Evolutionary conservation across 1,139 yeast genomes (phyloP), one percentile per base, ranked within the genome.

Genomic region (Torulaspora pretoriensis): DNA sequence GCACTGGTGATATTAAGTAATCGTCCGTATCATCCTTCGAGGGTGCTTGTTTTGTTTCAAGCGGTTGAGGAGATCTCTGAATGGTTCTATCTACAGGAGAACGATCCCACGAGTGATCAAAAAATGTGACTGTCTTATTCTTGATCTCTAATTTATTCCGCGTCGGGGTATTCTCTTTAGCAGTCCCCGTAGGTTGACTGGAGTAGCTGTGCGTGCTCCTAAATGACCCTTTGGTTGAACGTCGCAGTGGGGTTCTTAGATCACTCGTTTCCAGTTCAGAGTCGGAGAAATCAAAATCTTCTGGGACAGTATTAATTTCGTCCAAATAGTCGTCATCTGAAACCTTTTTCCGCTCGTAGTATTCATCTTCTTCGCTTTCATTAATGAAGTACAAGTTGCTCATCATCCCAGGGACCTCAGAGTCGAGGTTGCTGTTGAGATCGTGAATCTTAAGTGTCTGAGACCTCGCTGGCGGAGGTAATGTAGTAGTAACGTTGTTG

Each of bases 41-140:
- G 2, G 40, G 38, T 10, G 39, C 24, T 25, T 31, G 16, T 23
- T 17, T 30, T 13, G 26, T 27, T n/a, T 38, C 41, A 33, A 22
- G n/a, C 19, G 25, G 23, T 23, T 33, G 38, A 32, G 46, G 47
- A 12, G 44, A 42, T 35, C 26, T 30, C 29, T 45, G 50, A 23
- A 24, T 14, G 19, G 30, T 19, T 24, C 38, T 36, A 25, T 47
- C 50, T 19, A 39, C 24, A 8, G 40, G 30, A 13, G 41, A 27
- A 8, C 38, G 43, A 12, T 34, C 45, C 47, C 51, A 46, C 9
- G 46, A 33, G 34, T 53, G 48, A 4, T 63, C 72, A 53, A 78
- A 80, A 42, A 78, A 72, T 0, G 86, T 80, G 0, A 80, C 82
- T 0, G 83, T 79, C 53, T 75, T 80, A 44, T 70, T 72, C 22